Evolutionary conservation across 345 rosid genomes (phyloP).

Genomic region (Erucastrum elatum): DNA sequence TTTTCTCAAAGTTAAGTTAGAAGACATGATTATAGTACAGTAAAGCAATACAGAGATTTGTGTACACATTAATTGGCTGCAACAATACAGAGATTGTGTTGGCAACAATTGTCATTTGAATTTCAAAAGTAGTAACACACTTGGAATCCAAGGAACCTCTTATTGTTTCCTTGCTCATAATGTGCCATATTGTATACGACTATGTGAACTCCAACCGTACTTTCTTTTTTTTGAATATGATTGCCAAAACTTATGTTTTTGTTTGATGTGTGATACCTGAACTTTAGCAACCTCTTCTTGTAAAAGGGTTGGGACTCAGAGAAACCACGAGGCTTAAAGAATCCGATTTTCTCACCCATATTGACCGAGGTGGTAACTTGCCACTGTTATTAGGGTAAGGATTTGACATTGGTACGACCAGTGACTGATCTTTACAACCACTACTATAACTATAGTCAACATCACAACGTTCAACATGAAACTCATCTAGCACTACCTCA

Average conservation of each 20-base stretch:
- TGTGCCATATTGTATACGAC: background rate
- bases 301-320: background rate
- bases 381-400: background rate
- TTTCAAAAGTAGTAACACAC: background rate
- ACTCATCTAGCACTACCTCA: background rate
- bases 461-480: background rate
- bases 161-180: background rate
- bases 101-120: background rate
- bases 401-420: background rate
- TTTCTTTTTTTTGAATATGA: no score
- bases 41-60: slow-evolving; percentile 16
- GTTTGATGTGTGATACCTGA: no score
- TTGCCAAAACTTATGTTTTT: no score
- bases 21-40: slow-evolving; percentile 8
- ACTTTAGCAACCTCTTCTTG: background rate
- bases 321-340: background rate
- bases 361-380: no score
- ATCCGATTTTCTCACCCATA: no score
- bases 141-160: background rate
- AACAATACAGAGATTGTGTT: slow-evolving; percentile 15
- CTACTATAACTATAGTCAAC: background rate
- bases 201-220: background rate
- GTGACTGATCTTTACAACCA: background rate
- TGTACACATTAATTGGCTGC: slow-evolving; percentile 8
- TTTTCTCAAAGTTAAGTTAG: no score